Evolutionary conservation across 345 rosid genomes (phyloP).

Genomic region (Acer yangbiense): DNA sequence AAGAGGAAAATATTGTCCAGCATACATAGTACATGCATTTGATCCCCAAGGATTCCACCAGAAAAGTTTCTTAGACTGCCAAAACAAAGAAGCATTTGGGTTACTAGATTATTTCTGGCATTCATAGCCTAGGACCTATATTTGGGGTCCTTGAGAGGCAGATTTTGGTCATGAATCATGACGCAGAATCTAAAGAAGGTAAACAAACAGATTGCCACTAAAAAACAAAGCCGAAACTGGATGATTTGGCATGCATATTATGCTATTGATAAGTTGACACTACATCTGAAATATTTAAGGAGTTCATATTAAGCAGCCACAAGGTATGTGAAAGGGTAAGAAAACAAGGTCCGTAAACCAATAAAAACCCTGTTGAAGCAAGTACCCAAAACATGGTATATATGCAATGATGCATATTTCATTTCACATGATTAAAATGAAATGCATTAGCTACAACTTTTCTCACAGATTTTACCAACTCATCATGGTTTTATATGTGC

Average conservation of each 20-base stretch:
- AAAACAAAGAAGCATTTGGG: not conserved
- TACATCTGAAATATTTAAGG: too few species aligned
- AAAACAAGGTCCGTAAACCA: not conserved
- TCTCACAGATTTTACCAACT: not conserved
- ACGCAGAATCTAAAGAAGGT: not conserved
- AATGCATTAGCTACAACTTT: not conserved
- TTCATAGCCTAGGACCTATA: not conserved
- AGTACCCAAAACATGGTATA: not conserved
- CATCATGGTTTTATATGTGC: not conserved
- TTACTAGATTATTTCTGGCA: not conserved
- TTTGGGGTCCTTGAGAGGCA: not conserved
- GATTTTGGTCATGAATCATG: not conserved
- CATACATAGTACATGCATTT: not conserved
- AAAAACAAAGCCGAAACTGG: not conserved
- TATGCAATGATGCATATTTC: not conserved
- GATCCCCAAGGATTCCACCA: not conserved
- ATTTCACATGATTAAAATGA: not conserved
- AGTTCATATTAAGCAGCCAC: too few species aligned
- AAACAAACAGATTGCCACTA: not conserved
- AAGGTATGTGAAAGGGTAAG: too few species aligned
- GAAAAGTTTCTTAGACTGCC: not conserved
- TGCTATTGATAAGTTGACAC: too few species aligned
- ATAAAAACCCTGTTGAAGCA: not conserved
- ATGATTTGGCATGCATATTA: not conserved
- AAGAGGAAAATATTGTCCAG: not conserved